These are phyloP conservation scores for Pseudomassariella vexata DNA, from an alignment of 2,329 filamentous ascomycete genomes.

Conservation along the genomic window DNA sequence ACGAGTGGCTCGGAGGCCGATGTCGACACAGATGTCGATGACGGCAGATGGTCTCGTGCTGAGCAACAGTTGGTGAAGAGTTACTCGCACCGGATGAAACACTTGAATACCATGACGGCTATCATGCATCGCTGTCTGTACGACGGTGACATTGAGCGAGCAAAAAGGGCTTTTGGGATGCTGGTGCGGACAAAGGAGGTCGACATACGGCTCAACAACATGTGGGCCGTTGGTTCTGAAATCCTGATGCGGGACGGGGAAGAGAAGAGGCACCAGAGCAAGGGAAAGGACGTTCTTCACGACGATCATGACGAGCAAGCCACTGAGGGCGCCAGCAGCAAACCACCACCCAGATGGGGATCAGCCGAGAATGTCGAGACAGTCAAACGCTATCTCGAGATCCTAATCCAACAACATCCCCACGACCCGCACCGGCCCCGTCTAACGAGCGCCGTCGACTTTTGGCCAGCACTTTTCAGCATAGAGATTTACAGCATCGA, in stretches of 20 bases:
- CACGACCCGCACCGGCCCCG: conserved; percentile 57
- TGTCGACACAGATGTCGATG: conserved; percentile 6
- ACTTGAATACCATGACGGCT: conserved; percentile 62
- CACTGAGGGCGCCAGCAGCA: conserved; percentile 7
- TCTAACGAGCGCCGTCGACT: conserved; percentile 61
- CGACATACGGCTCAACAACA: conserved; percentile 62
- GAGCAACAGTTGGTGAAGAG: conserved; percentile 15
- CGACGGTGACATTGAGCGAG: conserved; percentile 63
- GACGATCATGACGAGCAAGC: conserved; percentile 6
- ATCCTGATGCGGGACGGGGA: conserved; percentile 62
- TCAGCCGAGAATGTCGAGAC: conserved; percentile 37
- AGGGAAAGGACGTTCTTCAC: not conserved
- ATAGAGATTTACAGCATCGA: conserved; percentile 75
- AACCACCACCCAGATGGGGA: conserved; percentile 30
- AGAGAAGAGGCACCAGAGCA: conserved; percentile 8
- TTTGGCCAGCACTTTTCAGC: conserved; percentile 75
- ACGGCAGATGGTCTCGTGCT: too few species aligned
- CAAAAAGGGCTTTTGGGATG: conserved; percentile 69
- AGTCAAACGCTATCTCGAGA: conserved; percentile 63
- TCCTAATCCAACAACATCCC: conserved; percentile 70
- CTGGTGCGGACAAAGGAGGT: conserved; percentile 57
- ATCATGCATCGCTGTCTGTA: conserved; percentile 69
- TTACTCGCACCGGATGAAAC: conserved; percentile 36
- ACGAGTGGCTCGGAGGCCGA: conserved; percentile 8
- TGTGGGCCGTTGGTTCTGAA: conserved; percentile 83